phyloP scores from a whole-genome alignment of 2,329 filamentous ascomycete genomes.

The Trichoderma aggressivum region DNA sequence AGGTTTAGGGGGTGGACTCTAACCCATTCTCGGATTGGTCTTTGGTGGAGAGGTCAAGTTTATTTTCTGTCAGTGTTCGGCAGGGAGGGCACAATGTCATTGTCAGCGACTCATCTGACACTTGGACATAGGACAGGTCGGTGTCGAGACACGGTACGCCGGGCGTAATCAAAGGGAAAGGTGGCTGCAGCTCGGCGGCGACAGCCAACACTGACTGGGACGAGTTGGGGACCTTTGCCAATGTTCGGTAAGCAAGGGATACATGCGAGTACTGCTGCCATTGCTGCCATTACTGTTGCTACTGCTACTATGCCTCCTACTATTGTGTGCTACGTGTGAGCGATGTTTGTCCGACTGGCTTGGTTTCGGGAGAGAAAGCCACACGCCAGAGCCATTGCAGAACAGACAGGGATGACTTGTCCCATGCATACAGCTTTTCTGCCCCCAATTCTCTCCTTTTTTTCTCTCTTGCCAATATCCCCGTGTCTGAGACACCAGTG shows the following conservation, averaged over 20 bases:
- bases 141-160: neutral
- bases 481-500: neutral
- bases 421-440: neutral
- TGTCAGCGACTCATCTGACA: neutral
- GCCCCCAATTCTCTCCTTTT: conserved; percentile 3
- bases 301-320: neutral
- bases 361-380: neutral
- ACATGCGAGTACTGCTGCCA: neutral
- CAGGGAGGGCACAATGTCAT: neutral
- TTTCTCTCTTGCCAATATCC: neutral
- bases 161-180: neutral
- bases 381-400: neutral
- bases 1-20: neutral
- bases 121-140: neutral
- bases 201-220: neutral
- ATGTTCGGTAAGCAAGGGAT: neutral
- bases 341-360: conserved; percentile 7
- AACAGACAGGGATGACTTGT: neutral
- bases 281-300: neutral
- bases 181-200: neutral
- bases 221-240: neutral
- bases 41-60: neutral
- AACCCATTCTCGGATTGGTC: neutral
- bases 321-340: conserved; percentile 8
- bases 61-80: neutral